Evolutionary conservation across 108 stramenopile species (phyloP).

Genomic region (Discostella stelligeroides): DNA sequence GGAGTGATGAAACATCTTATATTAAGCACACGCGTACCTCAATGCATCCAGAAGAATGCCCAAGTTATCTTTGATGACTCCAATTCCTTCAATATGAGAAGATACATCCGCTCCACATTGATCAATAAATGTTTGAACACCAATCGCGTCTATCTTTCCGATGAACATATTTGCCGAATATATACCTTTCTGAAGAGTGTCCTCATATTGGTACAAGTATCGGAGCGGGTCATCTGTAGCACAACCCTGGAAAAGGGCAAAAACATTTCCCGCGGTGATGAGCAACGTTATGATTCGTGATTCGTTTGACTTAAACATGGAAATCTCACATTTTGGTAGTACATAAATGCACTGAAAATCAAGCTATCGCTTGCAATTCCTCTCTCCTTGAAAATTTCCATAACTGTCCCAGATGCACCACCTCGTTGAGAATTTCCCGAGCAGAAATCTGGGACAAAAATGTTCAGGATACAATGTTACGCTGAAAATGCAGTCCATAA

Average conservation of each 20-base stretch:
- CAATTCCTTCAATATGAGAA: slow-evolving; percentile 36
- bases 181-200: slow-evolving; percentile 35
- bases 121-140: slow-evolving; percentile 21
- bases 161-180: slow-evolving; percentile 24
- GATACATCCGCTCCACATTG: slow-evolving; percentile 31
- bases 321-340: slow-evolving; percentile 37
- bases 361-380: slow-evolving; percentile 20
- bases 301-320: neutral
- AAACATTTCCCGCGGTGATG: neutral
- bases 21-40: slow-evolving; percentile 24
- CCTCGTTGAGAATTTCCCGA: slow-evolving; percentile 14
- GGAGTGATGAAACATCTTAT: no score
- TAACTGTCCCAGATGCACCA: slow-evolving; percentile 37
- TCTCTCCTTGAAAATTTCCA: slow-evolving; percentile 17
- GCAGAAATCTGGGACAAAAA: slow-evolving; percentile 35
- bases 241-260: slow-evolving; percentile 17
- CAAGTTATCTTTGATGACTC: slow-evolving; percentile 39
- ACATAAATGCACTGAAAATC: slow-evolving; percentile 35
- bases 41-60: slow-evolving; percentile 35
- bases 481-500: no score
- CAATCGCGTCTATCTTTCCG: slow-evolving; percentile 25
- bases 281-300: no score
- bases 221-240: slow-evolving; percentile 32
- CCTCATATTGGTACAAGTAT: slow-evolving; percentile 42
- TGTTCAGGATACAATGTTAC: neutral